Conservation (phyloP, 2,329 filamentous ascomycete species). For the Tolypocladium pustulatum region DNA sequence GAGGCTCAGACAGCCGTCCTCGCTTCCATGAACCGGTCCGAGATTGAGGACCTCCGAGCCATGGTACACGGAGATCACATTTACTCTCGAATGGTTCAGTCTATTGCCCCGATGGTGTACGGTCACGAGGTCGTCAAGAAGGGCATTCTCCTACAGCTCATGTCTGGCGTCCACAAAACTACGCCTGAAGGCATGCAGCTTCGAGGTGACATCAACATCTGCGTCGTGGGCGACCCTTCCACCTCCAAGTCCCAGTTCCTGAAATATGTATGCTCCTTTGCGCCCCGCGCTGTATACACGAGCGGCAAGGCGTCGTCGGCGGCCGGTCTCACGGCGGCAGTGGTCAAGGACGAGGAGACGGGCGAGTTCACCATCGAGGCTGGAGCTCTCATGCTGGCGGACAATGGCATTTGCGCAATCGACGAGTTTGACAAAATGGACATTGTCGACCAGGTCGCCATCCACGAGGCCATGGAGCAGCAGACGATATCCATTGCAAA, state of each 20-base stretch:
- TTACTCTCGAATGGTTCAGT: conserved; percentile 85
- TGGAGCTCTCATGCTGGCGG: conserved; percentile 91
- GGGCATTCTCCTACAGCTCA: conserved; percentile 82
- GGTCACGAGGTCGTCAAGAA: conserved; percentile 98
- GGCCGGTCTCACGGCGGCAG: conserved; percentile 91
- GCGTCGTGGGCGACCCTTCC: conserved; percentile 91
- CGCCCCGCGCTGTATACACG: conserved; percentile 95
- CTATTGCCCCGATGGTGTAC: conserved; percentile 92
- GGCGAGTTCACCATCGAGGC: conserved; percentile 98
- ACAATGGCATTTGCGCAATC: conserved; percentile 96
- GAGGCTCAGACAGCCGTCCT: conserved; percentile 81
- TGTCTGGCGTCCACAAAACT: conserved; percentile 89
- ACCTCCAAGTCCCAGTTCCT: conserved; percentile 97
- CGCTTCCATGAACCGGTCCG: conserved; percentile 70
- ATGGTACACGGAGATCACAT: conserved; percentile 97
- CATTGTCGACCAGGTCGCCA: conserved; percentile 90
- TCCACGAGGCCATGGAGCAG: conserved; percentile 99
- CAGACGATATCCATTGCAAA: conserved; percentile 99
- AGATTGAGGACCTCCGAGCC: conserved; percentile 82
- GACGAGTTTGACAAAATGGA: conserved; percentile 99
- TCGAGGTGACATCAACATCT: conserved; percentile 97
- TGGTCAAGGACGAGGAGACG: conserved; percentile 96
- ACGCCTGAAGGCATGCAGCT: conserved; percentile 93
- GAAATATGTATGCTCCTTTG: conserved; percentile 94
- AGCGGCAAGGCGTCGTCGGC: conserved; percentile 96